Conservation (phyloP, 75 land plant genomes). For the Pinus tabuliformis region DNA sequence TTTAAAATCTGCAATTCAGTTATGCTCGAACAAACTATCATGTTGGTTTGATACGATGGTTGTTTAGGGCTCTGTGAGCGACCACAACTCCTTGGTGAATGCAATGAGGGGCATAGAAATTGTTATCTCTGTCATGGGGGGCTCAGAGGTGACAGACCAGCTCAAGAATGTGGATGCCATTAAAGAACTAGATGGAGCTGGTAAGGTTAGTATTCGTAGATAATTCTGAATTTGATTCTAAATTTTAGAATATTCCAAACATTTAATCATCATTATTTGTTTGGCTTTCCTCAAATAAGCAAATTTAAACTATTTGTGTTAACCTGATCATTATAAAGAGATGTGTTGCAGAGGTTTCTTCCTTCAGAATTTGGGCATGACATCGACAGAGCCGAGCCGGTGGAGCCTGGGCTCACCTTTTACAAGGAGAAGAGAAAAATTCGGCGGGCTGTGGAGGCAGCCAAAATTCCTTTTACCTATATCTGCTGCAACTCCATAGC, state of each 20-base stretch:
- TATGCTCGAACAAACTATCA: too few relatives aligned
- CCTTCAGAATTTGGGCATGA: conserved; percentile 84
- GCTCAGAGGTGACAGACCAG: conserved; percentile 29
- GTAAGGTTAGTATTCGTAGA: conserved; percentile 30
- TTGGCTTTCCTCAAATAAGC: too few relatives aligned
- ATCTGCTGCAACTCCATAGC: conserved; percentile 60
- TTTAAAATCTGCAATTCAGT: too few relatives aligned
- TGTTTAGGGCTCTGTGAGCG: conserved; percentile 40
- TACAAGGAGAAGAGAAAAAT: conserved; percentile 44
- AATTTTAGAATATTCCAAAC: too few relatives aligned
- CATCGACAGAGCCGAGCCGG: conserved; percentile 35
- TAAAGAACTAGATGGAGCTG: conserved; percentile 29
- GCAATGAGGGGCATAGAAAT: conserved; percentile 29
- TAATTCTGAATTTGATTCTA: too few relatives aligned
- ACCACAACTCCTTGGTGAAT: conserved; percentile 37
- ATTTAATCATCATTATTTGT: too few relatives aligned
- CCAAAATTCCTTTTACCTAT: conserved; percentile 57
- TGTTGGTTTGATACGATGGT: background rate
- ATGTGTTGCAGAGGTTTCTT: conserved; percentile 45
- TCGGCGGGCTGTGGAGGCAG: conserved; percentile 41
- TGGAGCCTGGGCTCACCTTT: conserved; percentile 36
- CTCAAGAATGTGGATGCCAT: conserved; percentile 41
- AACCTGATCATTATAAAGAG: background rate
- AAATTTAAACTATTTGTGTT: background rate
- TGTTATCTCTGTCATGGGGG: conserved; percentile 50